Evolutionary conservation across 148 eudicot species (phyloP), one percentile per base, ranked within the genome.

Genomic region (Rhododendron ferrugineum): DNA sequence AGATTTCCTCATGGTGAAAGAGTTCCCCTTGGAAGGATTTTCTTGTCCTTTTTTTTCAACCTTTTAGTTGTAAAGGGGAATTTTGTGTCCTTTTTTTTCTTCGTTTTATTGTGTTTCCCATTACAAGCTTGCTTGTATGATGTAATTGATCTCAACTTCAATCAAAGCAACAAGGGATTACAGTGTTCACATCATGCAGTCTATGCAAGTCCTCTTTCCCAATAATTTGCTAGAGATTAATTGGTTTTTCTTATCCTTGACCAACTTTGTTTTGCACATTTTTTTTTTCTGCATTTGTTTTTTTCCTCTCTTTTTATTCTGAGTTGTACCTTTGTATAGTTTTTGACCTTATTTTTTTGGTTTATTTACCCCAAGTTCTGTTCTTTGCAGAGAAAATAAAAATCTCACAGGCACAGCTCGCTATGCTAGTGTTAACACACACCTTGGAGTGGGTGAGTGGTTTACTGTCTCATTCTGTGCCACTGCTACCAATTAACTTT

Each of bases 371-470:
- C 30, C 81, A 34, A 26, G 46, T 85, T 79, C 46, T 79, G 77
- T 87, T 30, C 10, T 84, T 87, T 80, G 62, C 92, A 97, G 99
- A 89, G 98, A 97, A 85, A 97, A 97, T 86, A 97, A 97, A 89
- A 95, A 92, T 81, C 94, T 95, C 82, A 97, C 99, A 22, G 99
- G 99, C 75, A 97, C 99, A 79, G 98, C 98, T 86, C 99, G 99
- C 58, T 97, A 97, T 92, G 99, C 99, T 54, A 97, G 99, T 92
- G 96, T 95, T 84, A 97, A 97, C 85, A 97, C 99, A 68, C 99
- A 97, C 88, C 94, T 92, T 81, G 98, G 99, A 83, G 91, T 95
- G 83, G 99, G 99, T 97, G 87, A 91, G 97, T 92, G 78, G 80
- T 88, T 50, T 86, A 56, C 74, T 46, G 20, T 60, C 58, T 56